A percentile compares a stretch with the other conserved stretches of the same genome.
Evolutionary conservation across 2,329 filamentous ascomycete species (phyloP).

Genomic region (Zopfia rhizophila): DNA sequence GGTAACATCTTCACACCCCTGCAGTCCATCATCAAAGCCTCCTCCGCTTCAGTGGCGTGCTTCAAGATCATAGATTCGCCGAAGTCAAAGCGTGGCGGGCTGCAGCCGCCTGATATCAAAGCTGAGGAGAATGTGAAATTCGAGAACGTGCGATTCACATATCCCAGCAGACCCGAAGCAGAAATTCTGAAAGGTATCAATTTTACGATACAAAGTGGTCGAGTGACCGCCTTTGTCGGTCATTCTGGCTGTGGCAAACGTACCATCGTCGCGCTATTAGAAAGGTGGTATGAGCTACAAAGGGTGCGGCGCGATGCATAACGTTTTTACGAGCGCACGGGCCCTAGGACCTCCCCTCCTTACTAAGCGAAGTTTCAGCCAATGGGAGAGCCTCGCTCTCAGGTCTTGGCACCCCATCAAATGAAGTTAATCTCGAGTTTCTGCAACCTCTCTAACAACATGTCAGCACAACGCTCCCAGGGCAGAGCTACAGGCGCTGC

Average conservation of each 20-base stretch:
- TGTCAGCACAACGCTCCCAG: too few relatives aligned
- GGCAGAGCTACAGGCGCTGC: too few relatives aligned
- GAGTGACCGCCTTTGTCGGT: constrained; percentile 91
- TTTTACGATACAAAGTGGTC: constrained; percentile 81
- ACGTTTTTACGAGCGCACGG: constrained; percentile 78
- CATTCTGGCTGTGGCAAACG: constrained; percentile 92
- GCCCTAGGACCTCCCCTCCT: too few relatives aligned
- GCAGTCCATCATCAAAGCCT: constrained; percentile 14
- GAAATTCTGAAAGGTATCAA: constrained; percentile 84
- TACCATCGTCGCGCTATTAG: constrained; percentile 88
- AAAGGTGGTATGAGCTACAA: constrained; percentile 80
- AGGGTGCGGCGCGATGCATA: too few relatives aligned
- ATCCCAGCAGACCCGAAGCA: constrained; percentile 88
- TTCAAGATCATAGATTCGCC: constrained; percentile 25
- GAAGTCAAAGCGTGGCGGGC: constrained; percentile 10
- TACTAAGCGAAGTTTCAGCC: too few relatives aligned
- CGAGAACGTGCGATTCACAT: constrained; percentile 85
- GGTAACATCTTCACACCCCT: too few relatives aligned
- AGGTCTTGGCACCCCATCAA: too few relatives aligned
- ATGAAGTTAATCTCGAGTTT: too few relatives aligned
- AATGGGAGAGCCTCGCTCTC: too few relatives aligned
- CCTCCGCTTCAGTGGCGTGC: constrained; percentile 15
- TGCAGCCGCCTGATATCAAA: constrained; percentile 16
- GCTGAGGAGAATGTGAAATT: constrained; percentile 70
- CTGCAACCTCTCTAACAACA: too few relatives aligned